phyloP scores from a whole-genome alignment of 495 filamentous ascomycete species.

The Sordaria brevicollis region DNA sequence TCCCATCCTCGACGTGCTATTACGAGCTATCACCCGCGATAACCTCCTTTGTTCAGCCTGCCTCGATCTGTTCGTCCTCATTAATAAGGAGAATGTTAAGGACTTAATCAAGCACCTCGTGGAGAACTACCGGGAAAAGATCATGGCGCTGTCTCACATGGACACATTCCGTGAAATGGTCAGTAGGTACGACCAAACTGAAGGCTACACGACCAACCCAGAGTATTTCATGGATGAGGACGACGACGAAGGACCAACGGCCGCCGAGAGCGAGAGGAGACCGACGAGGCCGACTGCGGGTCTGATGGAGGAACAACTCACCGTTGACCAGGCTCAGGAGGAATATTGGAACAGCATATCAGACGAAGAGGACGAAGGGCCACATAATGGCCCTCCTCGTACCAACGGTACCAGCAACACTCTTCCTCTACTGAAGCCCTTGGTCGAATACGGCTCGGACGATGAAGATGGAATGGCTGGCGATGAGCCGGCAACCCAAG shows the following conservation, averaged over 20 bases:
- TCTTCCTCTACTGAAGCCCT: slow-evolving; percentile 42
- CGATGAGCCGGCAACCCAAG: slow-evolving; percentile 25
- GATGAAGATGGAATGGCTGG: slow-evolving; percentile 55
- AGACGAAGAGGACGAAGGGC: slow-evolving; percentile 67
- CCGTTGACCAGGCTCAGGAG: slow-evolving; percentile 74
- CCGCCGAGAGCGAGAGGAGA: slow-evolving; percentile 50
- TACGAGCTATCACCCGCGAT: slow-evolving; percentile 88
- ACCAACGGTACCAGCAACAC: slow-evolving; percentile 36
- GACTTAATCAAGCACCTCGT: slow-evolving; percentile 75
- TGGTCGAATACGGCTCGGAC: slow-evolving; percentile 88
- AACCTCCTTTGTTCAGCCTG: slow-evolving; percentile 95
- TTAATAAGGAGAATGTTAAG: slow-evolving; percentile 77
- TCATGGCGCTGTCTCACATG: slow-evolving; percentile 72
- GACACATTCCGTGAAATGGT: slow-evolving; percentile 75
- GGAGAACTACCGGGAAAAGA: slow-evolving; percentile 76
- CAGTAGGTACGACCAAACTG: slow-evolving; percentile 68
- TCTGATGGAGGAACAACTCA: slow-evolving; percentile 51
- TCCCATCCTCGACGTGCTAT: slow-evolving; percentile 78
- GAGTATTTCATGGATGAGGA: slow-evolving; percentile 42
- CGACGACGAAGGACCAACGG: slow-evolving; percentile 44
- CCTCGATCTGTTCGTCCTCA: slow-evolving; percentile 87
- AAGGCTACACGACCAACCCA: slow-evolving; percentile 51
- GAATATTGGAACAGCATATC: slow-evolving; percentile 84
- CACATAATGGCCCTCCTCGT: slow-evolving; percentile 13
- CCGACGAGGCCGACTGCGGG: slow-evolving; percentile 9